Conservation (phyloP, 2,329 filamentous ascomycete genomes). For the Fusarium sp. region DNA sequence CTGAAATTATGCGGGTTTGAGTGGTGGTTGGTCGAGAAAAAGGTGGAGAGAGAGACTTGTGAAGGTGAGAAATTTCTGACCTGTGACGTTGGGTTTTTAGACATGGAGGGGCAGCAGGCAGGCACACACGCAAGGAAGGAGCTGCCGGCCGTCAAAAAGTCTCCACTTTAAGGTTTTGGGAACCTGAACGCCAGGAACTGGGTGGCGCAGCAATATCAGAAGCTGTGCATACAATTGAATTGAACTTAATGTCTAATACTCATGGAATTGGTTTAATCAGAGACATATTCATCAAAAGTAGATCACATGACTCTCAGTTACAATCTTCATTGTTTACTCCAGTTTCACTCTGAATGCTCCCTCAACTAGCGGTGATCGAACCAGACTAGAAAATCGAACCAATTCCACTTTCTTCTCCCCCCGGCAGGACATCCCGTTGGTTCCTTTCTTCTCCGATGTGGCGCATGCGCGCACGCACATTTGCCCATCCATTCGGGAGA, state of each 20-base stretch:
- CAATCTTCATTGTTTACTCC: background rate
- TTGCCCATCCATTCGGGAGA: background rate
- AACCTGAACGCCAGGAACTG: background rate
- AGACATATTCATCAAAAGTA: no score
- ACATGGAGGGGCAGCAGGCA: conserved; percentile 31
- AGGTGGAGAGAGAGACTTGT: conserved; percentile 12
- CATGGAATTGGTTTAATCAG: background rate
- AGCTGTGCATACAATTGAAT: background rate
- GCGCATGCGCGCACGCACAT: background rate
- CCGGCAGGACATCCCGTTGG: background rate
- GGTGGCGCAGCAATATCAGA: conserved; percentile 19
- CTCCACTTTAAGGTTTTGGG: background rate
- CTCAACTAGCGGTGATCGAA: conserved; percentile 31
- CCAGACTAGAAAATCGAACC: background rate
- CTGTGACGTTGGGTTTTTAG: conserved; percentile 38
- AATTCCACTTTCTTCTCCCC: background rate
- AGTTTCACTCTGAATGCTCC: background rate
- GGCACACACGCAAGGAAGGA: background rate
- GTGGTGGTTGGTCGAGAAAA: conserved; percentile 29
- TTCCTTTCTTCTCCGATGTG: background rate
- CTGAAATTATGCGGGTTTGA: conserved; percentile 7
- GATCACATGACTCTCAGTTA: background rate
- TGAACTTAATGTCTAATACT: background rate
- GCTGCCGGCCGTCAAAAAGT: background rate
- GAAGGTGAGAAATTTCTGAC: conserved; percentile 33